Evolutionary conservation across 1,139 yeast genomes (phyloP).

Genomic region (Suhomyces panamericanus): DNA sequence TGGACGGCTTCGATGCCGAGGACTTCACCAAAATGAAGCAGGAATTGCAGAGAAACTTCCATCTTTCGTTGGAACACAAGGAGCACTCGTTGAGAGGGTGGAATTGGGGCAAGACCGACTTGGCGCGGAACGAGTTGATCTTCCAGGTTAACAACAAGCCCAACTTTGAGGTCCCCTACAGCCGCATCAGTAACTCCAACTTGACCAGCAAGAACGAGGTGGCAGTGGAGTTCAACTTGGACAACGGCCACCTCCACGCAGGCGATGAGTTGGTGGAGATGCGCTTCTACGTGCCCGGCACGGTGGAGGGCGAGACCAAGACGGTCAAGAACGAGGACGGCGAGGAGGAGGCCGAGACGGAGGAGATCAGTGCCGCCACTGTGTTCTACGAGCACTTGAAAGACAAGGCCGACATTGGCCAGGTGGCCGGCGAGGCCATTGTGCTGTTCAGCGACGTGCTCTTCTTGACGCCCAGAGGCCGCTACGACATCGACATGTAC

Average conservation of each 20-base stretch:
- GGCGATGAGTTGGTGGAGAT: constrained; percentile 97
- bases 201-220: constrained; percentile 92
- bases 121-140: constrained; percentile 87
- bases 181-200: constrained; percentile 80
- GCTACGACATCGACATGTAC: constrained; percentile 95
- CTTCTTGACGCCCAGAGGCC: constrained; percentile 96
- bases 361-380: constrained; percentile 74
- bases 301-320: constrained; percentile 49
- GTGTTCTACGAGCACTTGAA: constrained; percentile 87
- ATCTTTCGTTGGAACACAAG: constrained; percentile 68
- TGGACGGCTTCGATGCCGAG: constrained; percentile 88
- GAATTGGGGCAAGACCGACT: constrained; percentile 97
- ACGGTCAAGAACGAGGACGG: constrained; percentile 37
- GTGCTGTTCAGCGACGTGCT: constrained; percentile 89
- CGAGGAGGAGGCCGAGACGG: constrained; percentile 33
- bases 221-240: constrained; percentile 78
- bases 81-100: constrained; percentile 97
- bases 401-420: constrained; percentile 95
- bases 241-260: constrained; percentile 59
- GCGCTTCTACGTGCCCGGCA: constrained; percentile 90
- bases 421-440: constrained; percentile 94
- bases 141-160: constrained; percentile 89
- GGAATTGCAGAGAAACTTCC: constrained; percentile 78
- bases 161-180: constrained; percentile 85
- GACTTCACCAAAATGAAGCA: constrained; percentile 80